Evolutionary conservation across 2,329 filamentous ascomycete genomes (phyloP).

Genomic region (Nigrospora osmanthi): DNA sequence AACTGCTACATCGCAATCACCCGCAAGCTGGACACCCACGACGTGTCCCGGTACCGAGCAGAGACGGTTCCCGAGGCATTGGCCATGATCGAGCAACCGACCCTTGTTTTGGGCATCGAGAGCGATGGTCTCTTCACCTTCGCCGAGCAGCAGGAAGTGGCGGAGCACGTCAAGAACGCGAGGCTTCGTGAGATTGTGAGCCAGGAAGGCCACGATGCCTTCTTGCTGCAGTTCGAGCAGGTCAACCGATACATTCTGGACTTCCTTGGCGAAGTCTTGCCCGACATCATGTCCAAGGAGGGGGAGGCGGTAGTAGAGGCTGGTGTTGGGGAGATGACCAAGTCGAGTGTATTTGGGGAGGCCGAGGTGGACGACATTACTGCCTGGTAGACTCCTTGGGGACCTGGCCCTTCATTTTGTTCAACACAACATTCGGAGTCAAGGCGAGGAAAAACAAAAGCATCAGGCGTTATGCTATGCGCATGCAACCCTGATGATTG

Average conservation of each 20-base stretch:
- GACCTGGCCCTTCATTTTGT: no score
- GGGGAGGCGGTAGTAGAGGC: conserved; percentile 31
- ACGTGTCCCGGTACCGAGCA: conserved; percentile 76
- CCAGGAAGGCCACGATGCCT: conserved; percentile 92
- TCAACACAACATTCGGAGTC: no score
- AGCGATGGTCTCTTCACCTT: conserved; percentile 95
- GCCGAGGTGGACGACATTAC: conserved; percentile 95
- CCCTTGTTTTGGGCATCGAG: conserved; percentile 87
- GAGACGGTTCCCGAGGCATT: conserved; percentile 65
- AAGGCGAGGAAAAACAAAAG: no score
- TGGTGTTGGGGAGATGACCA: conserved; percentile 58
- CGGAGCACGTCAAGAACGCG: conserved; percentile 69
- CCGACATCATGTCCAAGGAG: conserved; percentile 75
- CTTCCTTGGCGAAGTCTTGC: conserved; percentile 75
- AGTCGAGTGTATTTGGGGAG: conserved; percentile 90
- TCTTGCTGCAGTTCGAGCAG: conserved; percentile 93
- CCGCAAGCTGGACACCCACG: conserved; percentile 93
- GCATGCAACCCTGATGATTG: no score
- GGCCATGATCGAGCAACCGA: conserved; percentile 76
- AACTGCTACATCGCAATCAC: conserved; percentile 99
- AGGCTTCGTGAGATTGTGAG: conserved; percentile 82
- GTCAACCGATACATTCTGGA: conserved; percentile 81
- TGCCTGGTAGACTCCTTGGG: conserved; percentile 58
- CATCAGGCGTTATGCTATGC: no score
- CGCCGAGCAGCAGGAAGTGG: conserved; percentile 90